Evolutionary conservation across 2,329 filamentous ascomycete species (phyloP), one percentile per base, ranked within the genome.

Genomic region (Teratosphaeria destructans): DNA sequence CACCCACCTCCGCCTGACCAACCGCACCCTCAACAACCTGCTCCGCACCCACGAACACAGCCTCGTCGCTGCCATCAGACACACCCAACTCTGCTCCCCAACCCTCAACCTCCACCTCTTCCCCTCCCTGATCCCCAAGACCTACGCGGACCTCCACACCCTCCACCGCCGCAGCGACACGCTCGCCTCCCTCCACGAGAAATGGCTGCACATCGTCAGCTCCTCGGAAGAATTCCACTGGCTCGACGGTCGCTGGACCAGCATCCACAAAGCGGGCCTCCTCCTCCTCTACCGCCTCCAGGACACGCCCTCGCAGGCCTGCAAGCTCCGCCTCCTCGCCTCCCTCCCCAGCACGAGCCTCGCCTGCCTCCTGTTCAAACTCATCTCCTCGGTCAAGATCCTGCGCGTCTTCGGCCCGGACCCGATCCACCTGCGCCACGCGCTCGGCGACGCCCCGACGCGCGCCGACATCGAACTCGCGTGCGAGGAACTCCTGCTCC

Each of bases 381-480:
- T 72, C 26, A 62, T 68, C 47, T 63, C 66, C 14, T 63, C 61
- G 8, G 65, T 73, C 47, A 67, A 69, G 49, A 68, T 72, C 26
- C 57, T 73, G 19, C 62, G 71, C 3, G 66, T 67, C 47, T 64
- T 69, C 23, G 71, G 71, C 8, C 69, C 71, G 10, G 60, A 61
- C n/a, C 65, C 69, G 2, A 65, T 70, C 23, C 63, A 67, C 29
- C 61, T 59, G 37, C 59, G 54, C 1, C 63, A 57, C 47, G 57
- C 55, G 3, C 58, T 58, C 1, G 67, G 63, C 10, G 66, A 69
- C 57, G 52, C 62, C 5, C 61, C 63, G 43, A 60, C 60, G 26
- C 58, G 70, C n/a, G 64, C 62, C 19, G 71, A 73, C 56, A 65
- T 72, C 29, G 71, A 73, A 58, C 57, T 73, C 27, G 68, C 68